These are phyloP conservation scores for Escovopsis weberi DNA, from an alignment of 2,329 filamentous ascomycete genomes.

Conservation along the genomic window DNA sequence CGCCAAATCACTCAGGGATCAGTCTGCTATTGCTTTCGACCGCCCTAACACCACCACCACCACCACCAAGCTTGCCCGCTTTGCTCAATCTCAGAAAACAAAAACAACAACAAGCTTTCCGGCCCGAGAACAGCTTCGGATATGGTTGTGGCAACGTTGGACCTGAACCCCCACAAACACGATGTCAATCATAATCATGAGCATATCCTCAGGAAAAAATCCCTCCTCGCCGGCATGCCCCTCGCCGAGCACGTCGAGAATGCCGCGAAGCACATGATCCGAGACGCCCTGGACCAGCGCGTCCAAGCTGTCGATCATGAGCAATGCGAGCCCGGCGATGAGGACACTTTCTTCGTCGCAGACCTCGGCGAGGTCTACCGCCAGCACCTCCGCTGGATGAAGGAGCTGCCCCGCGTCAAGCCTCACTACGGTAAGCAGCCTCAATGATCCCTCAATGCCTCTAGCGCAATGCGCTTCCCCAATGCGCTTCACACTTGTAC, in stretches of 20 bases:
- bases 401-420: conserved; percentile 79
- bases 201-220: conserved; percentile 33
- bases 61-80: conserved; percentile 4
- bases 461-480: neutral
- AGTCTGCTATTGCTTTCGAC: conserved; percentile 88
- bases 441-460: too few species aligned
- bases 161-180: conserved; percentile 39
- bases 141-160: conserved; percentile 52
- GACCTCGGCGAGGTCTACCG: conserved; percentile 97
- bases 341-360: conserved; percentile 96
- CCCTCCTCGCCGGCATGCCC: conserved; percentile 23
- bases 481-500: neutral
- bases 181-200: conserved; percentile 33
- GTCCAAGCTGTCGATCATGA: conserved; percentile 77
- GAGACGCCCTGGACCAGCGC: conserved; percentile 72
- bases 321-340: conserved; percentile 77
- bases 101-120: too few species aligned
- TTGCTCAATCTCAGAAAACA: too few species aligned
- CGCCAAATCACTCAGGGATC: conserved; percentile 82
- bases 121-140: conserved; percentile 20
- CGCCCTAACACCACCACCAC: conserved; percentile 59
- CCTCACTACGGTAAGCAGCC: conserved; percentile 72
- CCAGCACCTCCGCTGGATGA: conserved; percentile 97
- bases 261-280: conserved; percentile 65
- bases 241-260: conserved; percentile 24